Conservation (phyloP, 306 rosid species). For the Potentilla sterilis region DNA sequence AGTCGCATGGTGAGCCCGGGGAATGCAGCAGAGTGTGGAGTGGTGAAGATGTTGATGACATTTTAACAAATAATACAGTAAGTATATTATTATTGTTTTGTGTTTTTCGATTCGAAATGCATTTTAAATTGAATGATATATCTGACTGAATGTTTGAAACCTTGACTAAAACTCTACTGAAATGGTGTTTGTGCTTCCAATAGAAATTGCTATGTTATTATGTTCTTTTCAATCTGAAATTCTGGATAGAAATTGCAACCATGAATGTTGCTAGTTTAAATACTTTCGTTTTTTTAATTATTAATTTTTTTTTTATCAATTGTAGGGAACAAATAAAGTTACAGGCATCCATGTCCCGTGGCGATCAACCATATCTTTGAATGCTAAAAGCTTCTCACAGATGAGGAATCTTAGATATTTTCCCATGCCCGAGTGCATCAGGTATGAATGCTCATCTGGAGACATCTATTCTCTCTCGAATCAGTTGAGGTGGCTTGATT, state of each 20-base stretch:
- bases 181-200: too few relatives aligned
- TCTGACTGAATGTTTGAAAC: too few relatives aligned
- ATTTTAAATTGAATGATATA: too few relatives aligned
- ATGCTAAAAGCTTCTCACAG: conserved; percentile 17
- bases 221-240: too few relatives aligned
- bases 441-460: conserved; percentile 13
- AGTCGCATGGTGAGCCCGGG: not conserved
- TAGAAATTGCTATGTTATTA: too few relatives aligned
- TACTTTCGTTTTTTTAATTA: too few relatives aligned
- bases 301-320: too few relatives aligned
- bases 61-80: not conserved
- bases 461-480: conserved; percentile 26
- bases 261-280: too few relatives aligned
- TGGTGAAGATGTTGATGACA: not conserved
- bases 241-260: too few relatives aligned
- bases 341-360: not conserved
- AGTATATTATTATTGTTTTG: not conserved
- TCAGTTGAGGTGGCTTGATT: conserved; percentile 24
- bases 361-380: conserved; percentile 6
- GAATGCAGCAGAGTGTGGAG: not conserved
- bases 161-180: not conserved
- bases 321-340: not conserved
- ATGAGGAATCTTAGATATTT: conserved; percentile 32
- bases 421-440: not conserved
- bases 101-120: too few relatives aligned